Evolutionary conservation across 306 rosid genomes (phyloP), one percentile per base, ranked within the genome.

Genomic region (Acacia confusa): DNA sequence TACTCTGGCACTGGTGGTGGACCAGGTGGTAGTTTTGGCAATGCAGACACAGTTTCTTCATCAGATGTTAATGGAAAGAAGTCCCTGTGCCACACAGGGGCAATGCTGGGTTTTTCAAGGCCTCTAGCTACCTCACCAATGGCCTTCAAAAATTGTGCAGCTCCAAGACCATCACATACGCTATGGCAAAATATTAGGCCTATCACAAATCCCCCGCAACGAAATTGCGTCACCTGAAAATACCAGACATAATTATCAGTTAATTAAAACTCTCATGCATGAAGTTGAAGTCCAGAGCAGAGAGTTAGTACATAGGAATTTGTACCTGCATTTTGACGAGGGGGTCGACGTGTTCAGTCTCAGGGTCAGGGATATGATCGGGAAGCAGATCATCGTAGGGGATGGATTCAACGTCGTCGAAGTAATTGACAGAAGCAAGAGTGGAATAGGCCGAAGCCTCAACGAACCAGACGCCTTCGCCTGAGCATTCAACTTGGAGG

Each of bases 161-260:
- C 94, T 6, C 98, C 98, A 27, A 94, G 91, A 22, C 98, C 98
- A 44, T 94, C 97, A 7, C 95, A 92, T 22, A 90, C 82, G 83
- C 87, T 86, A n/a, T 94, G 98, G 82, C 92, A 84, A 83, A 90
- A 89, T 78, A 84, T 58, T 15, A 94, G 84, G 50, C 98, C 98
- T n/a, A 94, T 80, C 79, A 92, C 97, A 47, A 84, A 90, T 60
- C 98, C 98, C 0, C 90, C 94, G 28, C 95, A 92, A 4, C 79
- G 86, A 83, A 94, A 94, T 60, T 83, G 74, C 17, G 97, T 94
- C 85, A 92, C 95, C 94, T 92, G 86, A 70, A 44, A 69, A 9
- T 6, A 11, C 44, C 4, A 58, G 32, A 12, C 41, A 17, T 8
- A 65, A 7, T 66, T 36, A 19, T 32, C 27, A 67, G 20, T 66